Evolutionary conservation across 495 filamentous ascomycete species (phyloP).

Genomic region (Chaetomidium leptoderma): DNA sequence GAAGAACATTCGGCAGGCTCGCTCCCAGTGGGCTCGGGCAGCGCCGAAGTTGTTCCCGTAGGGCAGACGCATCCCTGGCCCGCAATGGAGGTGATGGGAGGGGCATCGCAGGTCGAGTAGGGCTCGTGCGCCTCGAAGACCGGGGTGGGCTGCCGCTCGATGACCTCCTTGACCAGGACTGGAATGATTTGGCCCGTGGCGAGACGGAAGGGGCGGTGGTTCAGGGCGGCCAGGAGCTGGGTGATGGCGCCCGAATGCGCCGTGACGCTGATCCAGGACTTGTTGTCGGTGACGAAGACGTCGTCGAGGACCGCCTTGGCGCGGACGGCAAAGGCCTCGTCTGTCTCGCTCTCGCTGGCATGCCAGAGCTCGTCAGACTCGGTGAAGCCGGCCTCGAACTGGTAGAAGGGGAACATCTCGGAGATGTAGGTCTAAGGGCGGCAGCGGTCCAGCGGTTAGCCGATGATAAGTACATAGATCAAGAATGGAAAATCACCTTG

Average conservation of each 20-base stretch:
- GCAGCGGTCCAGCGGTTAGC: not conserved
- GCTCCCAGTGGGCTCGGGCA: not conserved
- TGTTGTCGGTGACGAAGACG: not conserved
- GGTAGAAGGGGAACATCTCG: not conserved
- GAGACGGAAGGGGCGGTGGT: not conserved
- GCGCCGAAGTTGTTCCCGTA: not conserved
- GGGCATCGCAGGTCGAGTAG: not conserved
- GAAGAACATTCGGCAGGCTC: not conserved
- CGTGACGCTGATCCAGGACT: not conserved
- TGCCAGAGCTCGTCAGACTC: not conserved
- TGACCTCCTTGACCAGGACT: constrained; percentile 1
- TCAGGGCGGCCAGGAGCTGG: not conserved
- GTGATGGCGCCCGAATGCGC: not conserved
- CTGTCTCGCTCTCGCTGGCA: not conserved
- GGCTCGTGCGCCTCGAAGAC: not conserved
- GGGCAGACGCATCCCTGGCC: not conserved
- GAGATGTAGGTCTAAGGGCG: not conserved
- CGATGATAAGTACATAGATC: not conserved
- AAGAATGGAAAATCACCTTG: not conserved
- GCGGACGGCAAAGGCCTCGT: not conserved
- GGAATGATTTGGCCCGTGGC: constrained; percentile 2
- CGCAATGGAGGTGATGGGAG: not conserved
- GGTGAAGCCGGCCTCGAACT: not conserved
- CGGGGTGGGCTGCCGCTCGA: not conserved
- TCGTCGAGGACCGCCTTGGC: constrained; percentile 1